Base-by-base conservation (phyloP, 306 rosid genomes). In the Macrotyloma uniflorum region DNA sequence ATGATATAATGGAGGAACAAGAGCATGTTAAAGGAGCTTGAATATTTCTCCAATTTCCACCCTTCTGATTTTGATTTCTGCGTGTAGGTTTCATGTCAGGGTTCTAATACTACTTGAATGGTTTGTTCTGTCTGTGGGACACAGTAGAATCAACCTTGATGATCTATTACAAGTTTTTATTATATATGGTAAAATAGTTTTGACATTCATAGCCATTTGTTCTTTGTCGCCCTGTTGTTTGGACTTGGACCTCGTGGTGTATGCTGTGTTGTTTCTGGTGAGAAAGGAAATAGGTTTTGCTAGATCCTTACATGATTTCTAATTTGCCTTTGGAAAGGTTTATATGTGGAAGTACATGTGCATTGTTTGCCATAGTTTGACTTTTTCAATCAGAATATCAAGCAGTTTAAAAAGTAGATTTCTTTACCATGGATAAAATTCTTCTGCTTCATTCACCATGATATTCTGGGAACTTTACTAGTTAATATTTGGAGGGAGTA, bases 31-130 rank as follows among this genome's bases (percentile, higher is more conserved):
- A 35, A 55, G 71, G 72, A 35, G 57, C 65, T 61, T 62, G 64
- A 49, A 62, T n/a, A 28, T 35, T 11, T 57, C 61, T 30, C 32
- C 65, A 51, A 14, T 50, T 51, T 36, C 38, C 36, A 55, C 8
- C 26, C 22, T 19, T 26, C 5, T 55, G 32, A 30, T 78, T 78
- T 28, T 68, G 74, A 51, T 51, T 67, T 66, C 75, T 78, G 19
- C 49, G n/a, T 26, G 4, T 28, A 42, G 46, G 30, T 45, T 61
- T 61, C 45, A 11, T 26, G 5, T 45, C n/a, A 16, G 62, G 76
- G 70, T 61, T 53, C 32, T 45, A 32, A 58, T 32, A n/a, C 58
- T 32, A 19, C 55, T 78, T 42, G 50, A 68, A 14, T 70, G 19
- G 55, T 43, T 28, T n/a, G n/a, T 36, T 55, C 61, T 58, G 4